Evolutionary conservation across 306 rosid genomes (phyloP), one percentile per base, ranked within the genome.

Genomic region (Citrullus mucosospermus): DNA sequence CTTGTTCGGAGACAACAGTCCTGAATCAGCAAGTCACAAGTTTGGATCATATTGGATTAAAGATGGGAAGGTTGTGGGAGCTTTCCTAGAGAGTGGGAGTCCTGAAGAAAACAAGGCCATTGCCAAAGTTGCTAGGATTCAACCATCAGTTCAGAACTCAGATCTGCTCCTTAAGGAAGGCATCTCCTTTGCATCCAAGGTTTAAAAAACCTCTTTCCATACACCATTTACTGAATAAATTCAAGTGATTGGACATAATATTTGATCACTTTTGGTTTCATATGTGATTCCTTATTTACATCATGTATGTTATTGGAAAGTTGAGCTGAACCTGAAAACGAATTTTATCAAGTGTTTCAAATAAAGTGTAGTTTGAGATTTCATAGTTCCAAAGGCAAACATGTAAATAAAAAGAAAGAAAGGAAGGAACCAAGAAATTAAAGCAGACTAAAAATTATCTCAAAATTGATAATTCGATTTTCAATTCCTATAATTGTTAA

Each of bases 11-110:
- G 98, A 95, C 93, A 87, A 46, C 84, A 79, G 87, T 59, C 97
- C 93, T 0, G 83, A 60, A 9, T 83, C 96, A 36, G 48, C 90
- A 4, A 92, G 85, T 78, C 89, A 94, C 34, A 89, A 95, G 81
- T 95, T 95, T 34, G 98, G 98, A 11, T 30, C 96, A 7, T 95
- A 95, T 90, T 92, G 98, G 98, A 87, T 95, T 55, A 91, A 95
- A 84, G 96, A 91, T 14, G 96, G 97, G 68, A 92, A 89, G 85
- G 87, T 95, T 81, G 43, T 91, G 0, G 98, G 98, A 39, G 97
- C 87, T 30, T 95, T 95, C 75, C 75, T 92, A 63, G 97, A 95
- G 83, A 30, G 91, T 72, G 97, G 98, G 60, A 89, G 83, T 67
- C 88, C 97, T 0, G 98, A 95, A 54, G 98, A 95, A 81, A 92